Conservation (phyloP, 169 alveolate species). For the Cryptosporidium ryanae region DNA sequence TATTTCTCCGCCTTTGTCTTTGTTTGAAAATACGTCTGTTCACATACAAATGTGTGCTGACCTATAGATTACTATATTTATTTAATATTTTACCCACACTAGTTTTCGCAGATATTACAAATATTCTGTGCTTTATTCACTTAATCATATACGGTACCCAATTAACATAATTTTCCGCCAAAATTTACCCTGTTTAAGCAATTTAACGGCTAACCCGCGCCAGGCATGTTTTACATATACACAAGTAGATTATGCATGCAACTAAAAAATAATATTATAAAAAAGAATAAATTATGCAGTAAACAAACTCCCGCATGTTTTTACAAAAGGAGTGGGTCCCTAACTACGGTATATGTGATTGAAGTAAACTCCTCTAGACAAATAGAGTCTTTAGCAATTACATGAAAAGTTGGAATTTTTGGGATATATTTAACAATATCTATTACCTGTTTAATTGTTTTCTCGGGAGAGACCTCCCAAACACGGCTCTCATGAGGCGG, state of each 20-base stretch:
- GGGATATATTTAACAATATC: constrained; percentile 49
- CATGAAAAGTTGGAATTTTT: constrained; percentile 55
- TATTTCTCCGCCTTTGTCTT: too few relatives aligned
- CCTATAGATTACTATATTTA: too few relatives aligned
- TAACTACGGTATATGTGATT: constrained; percentile 37
- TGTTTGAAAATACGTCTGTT: too few relatives aligned
- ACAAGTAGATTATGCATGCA: neutral
- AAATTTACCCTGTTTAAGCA: neutral
- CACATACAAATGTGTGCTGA: too few relatives aligned
- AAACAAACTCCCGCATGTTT: neutral
- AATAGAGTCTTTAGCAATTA: constrained; percentile 40
- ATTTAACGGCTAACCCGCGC: neutral
- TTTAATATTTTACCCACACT: too few relatives aligned
- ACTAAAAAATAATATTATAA: neutral
- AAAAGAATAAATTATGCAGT: neutral
- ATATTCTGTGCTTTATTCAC: too few relatives aligned
- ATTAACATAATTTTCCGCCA: too few relatives aligned
- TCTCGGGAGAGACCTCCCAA: constrained; percentile 68
- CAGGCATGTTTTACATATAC: neutral
- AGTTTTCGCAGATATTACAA: too few relatives aligned
- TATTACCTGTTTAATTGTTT: constrained; percentile 30
- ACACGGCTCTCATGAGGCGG: constrained; percentile 40
- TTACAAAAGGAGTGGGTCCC: constrained; percentile 6
- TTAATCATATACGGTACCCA: too few relatives aligned
- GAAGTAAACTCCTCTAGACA: constrained; percentile 49